These are phyloP conservation scores for Solanum sejunctum DNA, from an alignment of 257 asterid genomes.

Conservation along the genomic window DNA sequence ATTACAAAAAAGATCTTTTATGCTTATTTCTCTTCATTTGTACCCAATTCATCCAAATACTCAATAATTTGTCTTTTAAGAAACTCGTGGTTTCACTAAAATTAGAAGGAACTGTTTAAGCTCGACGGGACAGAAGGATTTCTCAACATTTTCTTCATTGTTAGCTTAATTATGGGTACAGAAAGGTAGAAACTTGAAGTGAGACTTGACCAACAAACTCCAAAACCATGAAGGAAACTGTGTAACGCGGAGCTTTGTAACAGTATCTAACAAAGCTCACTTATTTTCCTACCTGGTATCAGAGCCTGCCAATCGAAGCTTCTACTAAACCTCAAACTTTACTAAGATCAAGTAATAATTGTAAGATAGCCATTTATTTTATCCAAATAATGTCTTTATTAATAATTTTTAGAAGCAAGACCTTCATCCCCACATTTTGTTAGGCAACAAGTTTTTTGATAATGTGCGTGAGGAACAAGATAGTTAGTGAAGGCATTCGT, in stretches of 20 bases:
- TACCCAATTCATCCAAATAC: neutral
- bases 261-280: neutral
- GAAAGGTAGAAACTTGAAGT: neutral
- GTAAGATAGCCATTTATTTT: neutral
- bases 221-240: conserved; percentile 1
- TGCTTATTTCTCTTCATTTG: neutral
- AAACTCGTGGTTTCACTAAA: neutral
- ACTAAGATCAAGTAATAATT: neutral
- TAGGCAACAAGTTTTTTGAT: neutral
- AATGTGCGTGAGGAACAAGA: neutral
- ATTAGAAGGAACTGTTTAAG: neutral
- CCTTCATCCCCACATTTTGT: neutral
- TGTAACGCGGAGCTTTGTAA: neutral
- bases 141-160: neutral
- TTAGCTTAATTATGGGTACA: neutral
- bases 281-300: neutral
- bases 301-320: neutral
- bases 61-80: neutral
- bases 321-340: neutral
- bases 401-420: neutral
- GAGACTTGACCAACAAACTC: neutral
- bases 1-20: neutral
- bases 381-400: neutral
- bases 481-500: neutral
- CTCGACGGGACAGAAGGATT: neutral